phyloP scores from a whole-genome alignment of 1,284 basidiomycete species.

The Puccinia triticina region DNA sequence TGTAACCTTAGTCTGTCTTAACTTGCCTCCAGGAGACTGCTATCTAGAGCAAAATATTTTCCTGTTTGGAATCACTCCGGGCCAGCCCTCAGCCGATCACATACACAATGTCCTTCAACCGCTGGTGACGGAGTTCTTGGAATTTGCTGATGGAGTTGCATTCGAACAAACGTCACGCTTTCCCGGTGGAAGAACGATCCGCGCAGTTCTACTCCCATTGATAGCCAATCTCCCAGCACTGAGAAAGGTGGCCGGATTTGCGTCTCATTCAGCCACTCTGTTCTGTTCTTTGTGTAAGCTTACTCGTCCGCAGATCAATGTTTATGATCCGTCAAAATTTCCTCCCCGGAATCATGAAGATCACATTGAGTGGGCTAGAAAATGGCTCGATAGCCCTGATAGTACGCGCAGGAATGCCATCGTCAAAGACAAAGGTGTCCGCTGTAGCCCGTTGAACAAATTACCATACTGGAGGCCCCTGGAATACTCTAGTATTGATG shows the following conservation, averaged over 20 bases:
- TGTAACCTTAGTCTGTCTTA: no score
- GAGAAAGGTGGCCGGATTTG: constrained; percentile 31
- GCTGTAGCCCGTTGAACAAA: constrained; percentile 17
- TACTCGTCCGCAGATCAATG: background rate
- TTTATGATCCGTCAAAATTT: background rate
- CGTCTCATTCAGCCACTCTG: background rate
- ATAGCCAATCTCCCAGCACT: constrained; percentile 31
- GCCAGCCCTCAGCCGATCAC: constrained; percentile 17
- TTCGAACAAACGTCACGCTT: background rate
- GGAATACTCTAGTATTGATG: background rate
- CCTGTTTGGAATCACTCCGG: background rate
- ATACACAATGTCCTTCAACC: constrained; percentile 12
- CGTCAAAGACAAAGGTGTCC: constrained; percentile 16
- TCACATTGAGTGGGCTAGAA: background rate
- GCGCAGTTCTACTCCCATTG: constrained; percentile 14
- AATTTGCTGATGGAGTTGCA: background rate
- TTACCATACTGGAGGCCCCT: constrained; percentile 33
- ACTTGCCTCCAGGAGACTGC: no score
- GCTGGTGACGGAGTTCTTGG: background rate
- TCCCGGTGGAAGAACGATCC: background rate
- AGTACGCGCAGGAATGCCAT: background rate
- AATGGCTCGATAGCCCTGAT: background rate
- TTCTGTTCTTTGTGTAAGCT: background rate
- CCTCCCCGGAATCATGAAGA: constrained; percentile 12
- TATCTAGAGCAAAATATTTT: no score